Evolutionary conservation across 2,329 filamentous ascomycete species (phyloP).

Genomic region (Phaeosphaeria sp.): DNA sequence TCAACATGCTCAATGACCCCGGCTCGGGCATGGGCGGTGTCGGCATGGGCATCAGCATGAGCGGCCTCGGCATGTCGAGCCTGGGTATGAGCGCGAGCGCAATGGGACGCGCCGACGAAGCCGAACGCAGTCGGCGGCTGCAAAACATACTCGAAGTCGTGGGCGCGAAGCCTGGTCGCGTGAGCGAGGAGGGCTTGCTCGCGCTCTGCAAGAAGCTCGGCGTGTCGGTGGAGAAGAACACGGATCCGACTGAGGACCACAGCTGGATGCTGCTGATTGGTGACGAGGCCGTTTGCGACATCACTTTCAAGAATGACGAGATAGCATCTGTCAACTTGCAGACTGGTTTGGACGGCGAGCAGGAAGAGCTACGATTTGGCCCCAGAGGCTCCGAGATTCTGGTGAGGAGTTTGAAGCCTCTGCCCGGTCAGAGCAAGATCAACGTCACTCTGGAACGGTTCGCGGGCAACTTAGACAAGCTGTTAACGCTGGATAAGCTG

Average conservation of each 20-base stretch:
- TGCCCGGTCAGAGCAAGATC: slow-evolving; percentile 66
- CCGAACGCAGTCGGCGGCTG: slow-evolving; percentile 59
- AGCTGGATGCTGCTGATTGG: slow-evolving; percentile 44
- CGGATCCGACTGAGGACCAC: slow-evolving; percentile 27
- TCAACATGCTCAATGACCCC: slow-evolving; percentile 50
- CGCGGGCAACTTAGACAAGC: slow-evolving; percentile 71
- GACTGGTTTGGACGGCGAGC: slow-evolving; percentile 66
- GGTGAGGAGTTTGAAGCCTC: slow-evolving; percentile 67
- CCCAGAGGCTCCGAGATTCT: slow-evolving; percentile 69
- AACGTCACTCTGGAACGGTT: slow-evolving; percentile 76
- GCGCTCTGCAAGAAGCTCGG: slow-evolving; percentile 71
- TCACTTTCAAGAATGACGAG: slow-evolving; percentile 38
- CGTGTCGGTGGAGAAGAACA: slow-evolving; percentile 56
- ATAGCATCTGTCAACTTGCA: slow-evolving; percentile 67
- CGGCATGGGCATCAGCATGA: slow-evolving; percentile 47
- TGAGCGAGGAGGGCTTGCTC: slow-evolving; percentile 78
- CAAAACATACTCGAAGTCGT: slow-evolving; percentile 71
- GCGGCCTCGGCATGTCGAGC: slow-evolving; percentile 51
- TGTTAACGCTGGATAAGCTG: slow-evolving; percentile 74
- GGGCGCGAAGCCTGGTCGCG: slow-evolving; percentile 70
- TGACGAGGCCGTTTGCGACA: slow-evolving; percentile 42
- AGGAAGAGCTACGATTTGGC: slow-evolving; percentile 57
- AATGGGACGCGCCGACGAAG: slow-evolving; percentile 57
- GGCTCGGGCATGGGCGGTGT: slow-evolving; percentile 46
- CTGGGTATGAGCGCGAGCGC: slow-evolving; percentile 47